Conservation (phyloP, 768 basidiomycete genomes). For the Obba rivulosa region DNA sequence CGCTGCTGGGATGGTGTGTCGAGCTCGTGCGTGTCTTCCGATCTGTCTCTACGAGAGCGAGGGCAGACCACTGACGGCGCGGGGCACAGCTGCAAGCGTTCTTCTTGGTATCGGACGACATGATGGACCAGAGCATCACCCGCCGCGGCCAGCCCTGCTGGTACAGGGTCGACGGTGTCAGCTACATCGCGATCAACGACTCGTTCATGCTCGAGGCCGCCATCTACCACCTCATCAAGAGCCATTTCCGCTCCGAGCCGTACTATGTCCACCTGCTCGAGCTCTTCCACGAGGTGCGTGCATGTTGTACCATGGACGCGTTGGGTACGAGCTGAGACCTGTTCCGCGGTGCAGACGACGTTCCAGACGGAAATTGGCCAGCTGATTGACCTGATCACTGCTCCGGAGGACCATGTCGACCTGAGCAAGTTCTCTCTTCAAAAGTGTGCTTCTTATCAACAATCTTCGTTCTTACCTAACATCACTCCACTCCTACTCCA, state of each 20-base stretch:
- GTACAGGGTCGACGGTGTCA: slow-evolving; percentile 69
- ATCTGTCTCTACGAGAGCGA: neutral
- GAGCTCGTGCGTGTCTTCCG: slow-evolving; percentile 67
- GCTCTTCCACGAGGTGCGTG: slow-evolving; percentile 79
- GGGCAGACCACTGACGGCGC: neutral
- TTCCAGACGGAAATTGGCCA: slow-evolving; percentile 97
- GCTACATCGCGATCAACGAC: slow-evolving; percentile 92
- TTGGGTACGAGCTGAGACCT: neutral
- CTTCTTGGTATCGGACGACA: slow-evolving; percentile 96
- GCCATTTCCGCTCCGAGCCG: slow-evolving; percentile 71
- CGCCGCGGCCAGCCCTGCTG: slow-evolving; percentile 94
- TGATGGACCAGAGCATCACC: slow-evolving; percentile 94
- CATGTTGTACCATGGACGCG: neutral
- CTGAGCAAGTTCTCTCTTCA: slow-evolving; percentile 82
- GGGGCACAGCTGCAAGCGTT: slow-evolving; percentile 81
- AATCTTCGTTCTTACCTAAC: neutral
- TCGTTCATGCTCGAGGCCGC: slow-evolving; percentile 93
- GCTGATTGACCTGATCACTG: slow-evolving; percentile 92
- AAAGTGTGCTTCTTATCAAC: slow-evolving; percentile 43
- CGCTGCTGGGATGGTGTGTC: slow-evolving; percentile 91
- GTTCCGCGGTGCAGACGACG: slow-evolving; percentile 35
- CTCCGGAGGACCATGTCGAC: slow-evolving; percentile 86
- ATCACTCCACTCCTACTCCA: slow-evolving; percentile 22
- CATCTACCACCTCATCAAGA: slow-evolving; percentile 87
- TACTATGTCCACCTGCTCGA: slow-evolving; percentile 91